These are phyloP conservation scores for Fraxinus excelsior DNA, from an alignment of 257 asterid species.

Conservation along the genomic window DNA sequence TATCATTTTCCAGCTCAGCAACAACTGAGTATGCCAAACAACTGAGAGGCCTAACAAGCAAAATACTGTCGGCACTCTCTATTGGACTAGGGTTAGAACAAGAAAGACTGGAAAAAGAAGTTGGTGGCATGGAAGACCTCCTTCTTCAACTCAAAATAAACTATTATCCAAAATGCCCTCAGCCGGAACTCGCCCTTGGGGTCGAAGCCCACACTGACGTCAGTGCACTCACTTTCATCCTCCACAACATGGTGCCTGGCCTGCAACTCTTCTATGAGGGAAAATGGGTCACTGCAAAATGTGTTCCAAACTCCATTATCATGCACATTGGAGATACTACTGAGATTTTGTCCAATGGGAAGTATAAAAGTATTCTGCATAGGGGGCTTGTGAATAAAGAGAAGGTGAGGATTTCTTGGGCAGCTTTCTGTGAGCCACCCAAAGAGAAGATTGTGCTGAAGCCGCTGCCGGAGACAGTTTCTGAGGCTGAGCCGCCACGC, in stretches of 20 bases:
- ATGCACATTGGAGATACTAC: conserved; percentile 87
- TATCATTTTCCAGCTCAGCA: conserved; percentile 45
- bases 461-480: conserved; percentile 73
- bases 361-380: conserved; percentile 80
- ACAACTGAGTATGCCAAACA: conserved; percentile 70
- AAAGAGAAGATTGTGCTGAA: conserved; percentile 67
- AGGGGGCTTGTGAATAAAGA: conserved; percentile 83
- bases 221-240: conserved; percentile 85
- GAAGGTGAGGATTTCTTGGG: conserved; percentile 87
- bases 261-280: conserved; percentile 72
- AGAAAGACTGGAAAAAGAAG: conserved; percentile 71
- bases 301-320: conserved; percentile 84
- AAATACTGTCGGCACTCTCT: conserved; percentile 64
- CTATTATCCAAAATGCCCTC: conserved; percentile 92
- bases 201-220: conserved; percentile 93
- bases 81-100: conserved; percentile 64
- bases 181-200: conserved; percentile 92
- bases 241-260: conserved; percentile 97
- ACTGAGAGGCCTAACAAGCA: conserved; percentile 55
- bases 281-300: conserved; percentile 85
- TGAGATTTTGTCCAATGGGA: conserved; percentile 87
- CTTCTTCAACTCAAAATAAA: conserved; percentile 81
- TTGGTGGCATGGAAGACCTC: conserved; percentile 76
- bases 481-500: conserved; percentile 58
- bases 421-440: conserved; percentile 73